These are phyloP conservation scores for Berkeleyomyces rouxiae DNA, from an alignment of 2,329 filamentous ascomycete species.

Conservation along the genomic window DNA sequence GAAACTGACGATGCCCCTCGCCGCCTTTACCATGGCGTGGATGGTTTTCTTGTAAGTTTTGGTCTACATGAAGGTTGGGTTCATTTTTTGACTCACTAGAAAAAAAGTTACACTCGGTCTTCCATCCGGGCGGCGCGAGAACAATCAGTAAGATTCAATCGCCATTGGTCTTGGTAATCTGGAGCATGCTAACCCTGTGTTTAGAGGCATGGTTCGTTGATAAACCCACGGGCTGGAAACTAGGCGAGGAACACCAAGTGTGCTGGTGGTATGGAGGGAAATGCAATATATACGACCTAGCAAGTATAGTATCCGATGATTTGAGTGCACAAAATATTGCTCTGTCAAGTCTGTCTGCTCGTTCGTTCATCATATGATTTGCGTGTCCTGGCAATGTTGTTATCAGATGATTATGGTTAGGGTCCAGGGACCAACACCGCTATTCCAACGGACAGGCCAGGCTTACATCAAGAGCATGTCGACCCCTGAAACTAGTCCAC, in stretches of 20 bases:
- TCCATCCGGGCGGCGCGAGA: constrained; percentile 25
- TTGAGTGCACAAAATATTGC: too few relatives aligned
- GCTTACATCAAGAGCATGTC: neutral
- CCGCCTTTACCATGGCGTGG: constrained; percentile 37
- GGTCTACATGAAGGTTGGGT: neutral
- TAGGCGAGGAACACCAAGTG: neutral
- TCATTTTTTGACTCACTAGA: neutral
- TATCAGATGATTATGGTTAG: neutral
- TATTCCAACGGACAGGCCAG: neutral
- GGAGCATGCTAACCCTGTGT: constrained; percentile 1
- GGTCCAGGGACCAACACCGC: neutral
- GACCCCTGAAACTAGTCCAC: constrained; percentile 7
- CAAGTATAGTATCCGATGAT: too few relatives aligned
- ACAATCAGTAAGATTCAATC: constrained; percentile 19
- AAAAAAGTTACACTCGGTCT: constrained; percentile 24
- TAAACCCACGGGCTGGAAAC: constrained; percentile 5
- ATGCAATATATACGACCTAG: too few relatives aligned
- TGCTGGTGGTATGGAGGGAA: neutral
- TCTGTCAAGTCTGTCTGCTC: neutral
- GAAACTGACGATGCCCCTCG: constrained; percentile 29
- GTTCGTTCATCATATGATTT: neutral
- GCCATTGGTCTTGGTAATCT: neutral
- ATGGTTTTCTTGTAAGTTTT: constrained; percentile 30
- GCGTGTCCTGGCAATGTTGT: neutral
- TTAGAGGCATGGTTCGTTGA: constrained; percentile 1